Evolutionary conservation across 805 yeast species (phyloP), one percentile per base, ranked within the genome.

Genomic region (Candida pseudofarinosa): DNA sequence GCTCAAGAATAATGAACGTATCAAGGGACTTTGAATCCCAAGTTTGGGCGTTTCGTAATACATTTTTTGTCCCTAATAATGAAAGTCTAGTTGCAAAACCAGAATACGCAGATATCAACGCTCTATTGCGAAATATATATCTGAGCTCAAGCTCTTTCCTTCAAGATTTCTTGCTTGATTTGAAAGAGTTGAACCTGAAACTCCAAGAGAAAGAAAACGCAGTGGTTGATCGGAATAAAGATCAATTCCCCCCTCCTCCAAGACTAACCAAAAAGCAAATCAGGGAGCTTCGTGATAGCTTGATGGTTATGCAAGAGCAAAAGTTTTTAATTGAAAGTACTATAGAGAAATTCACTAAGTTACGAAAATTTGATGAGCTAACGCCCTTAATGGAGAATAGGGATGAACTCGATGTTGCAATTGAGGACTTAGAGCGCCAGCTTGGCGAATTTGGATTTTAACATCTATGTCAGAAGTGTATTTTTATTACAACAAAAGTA

Each of bases 301-400:
- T 90, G 44, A 85, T 90, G 84, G 97, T 91, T 8, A 63, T 88
- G 55, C 83, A 83, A 46, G 98, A 90, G 57, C 98, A 90, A 54
- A 72, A 74, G 51, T 90, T 77, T 51, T 62, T 91, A 46, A 81
- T 91, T 2, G 77, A 79, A 44, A 73, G 79, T 13, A 77, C 83
- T 76, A 74, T 86, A 19, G 69, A 72, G 2, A 79, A 74, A 12
- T 79, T 83, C 31, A 85, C 82, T 46, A 74, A 72, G 49, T 80
- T 76, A 40, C 65, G 97, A 35, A 78, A 80, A 49, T 87, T 88
- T 55, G 97, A 89, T 44, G 96, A 87, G 56, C 62, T 88, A 35
- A 67, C 65, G 8, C 73, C 85, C 1, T 64, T 91, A 44, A 76
- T 75, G 30, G 69, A 60, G 16, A 86, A 85, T 42, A 54, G 81